Evolutionary conservation across 2,329 filamentous ascomycete species (phyloP), one percentile per base, ranked within the genome.

Genomic region (Calycina herbarum): DNA sequence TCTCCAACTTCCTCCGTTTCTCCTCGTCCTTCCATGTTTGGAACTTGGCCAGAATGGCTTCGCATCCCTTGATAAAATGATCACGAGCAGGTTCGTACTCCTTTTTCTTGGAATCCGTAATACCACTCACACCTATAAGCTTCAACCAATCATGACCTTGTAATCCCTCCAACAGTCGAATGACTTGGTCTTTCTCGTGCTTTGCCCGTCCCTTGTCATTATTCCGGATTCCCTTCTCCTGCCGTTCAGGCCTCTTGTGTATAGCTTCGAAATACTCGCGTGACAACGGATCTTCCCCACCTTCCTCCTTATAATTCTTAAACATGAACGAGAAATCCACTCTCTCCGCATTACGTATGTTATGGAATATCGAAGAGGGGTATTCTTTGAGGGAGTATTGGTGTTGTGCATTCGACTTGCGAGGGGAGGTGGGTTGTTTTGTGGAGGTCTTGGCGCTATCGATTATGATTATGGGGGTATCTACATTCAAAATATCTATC

Each of bases 81-180:
- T 89, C 85, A 33, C 95, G 86, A 67, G 95, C 95, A 2, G 90
- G 88, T 77, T 97, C 93, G 77, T 93, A 97, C 35, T 89, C 86
- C 77, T 91, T 95, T 78, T 92, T 94, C 74, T 92, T 92, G 27
- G 87, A 88, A 74, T 97, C 94, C 0, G 93, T 96, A 45, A 73
- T 81, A 24, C 86, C 92, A 69, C 88, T 94, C 40, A 98, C 90
- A 31, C 94, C 95, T 88, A 99, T 93, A 3, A 94, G 86, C 67
- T 91, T 89, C 64, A 97, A 82, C 95, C 95, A 99, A 77, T 98
- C 95, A 65, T 91, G 92, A 2, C 94, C 92, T 76, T 93, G 90
- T 0, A 99, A 83, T 20, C 93, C 93, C 63, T 95, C 93, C 6
- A 97, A 83, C 17, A 89, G 77, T 40, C 86, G 82, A 63, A 86